Conservation (phyloP, 768 basidiomycete species). For the Russula griseocarnosa region DNA sequence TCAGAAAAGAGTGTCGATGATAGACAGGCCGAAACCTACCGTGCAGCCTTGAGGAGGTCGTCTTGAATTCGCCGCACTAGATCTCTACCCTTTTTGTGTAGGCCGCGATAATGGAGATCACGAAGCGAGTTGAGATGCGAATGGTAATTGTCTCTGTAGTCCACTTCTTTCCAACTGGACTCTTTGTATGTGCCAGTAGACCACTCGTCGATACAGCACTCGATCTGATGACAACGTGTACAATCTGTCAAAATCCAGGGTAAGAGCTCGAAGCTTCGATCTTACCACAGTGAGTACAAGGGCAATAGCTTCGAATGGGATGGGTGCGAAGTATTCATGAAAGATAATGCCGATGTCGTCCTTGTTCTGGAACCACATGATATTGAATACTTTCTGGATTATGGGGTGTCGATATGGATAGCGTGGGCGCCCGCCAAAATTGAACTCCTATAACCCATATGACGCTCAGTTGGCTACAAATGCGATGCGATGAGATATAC, state of each 20-base stretch:
- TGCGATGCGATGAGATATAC: background rate
- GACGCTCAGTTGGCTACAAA: background rate
- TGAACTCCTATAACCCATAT: background rate
- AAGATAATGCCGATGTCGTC: constrained; percentile 1
- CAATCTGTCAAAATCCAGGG: background rate
- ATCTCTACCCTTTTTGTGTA: background rate
- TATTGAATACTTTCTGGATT: constrained; percentile 16
- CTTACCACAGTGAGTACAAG: constrained; percentile 17
- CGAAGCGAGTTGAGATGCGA: constrained; percentile 7
- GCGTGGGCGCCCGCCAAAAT: background rate
- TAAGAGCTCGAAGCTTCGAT: background rate
- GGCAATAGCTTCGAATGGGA: constrained; percentile 3
- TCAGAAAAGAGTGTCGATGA: background rate
- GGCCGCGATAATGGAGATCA: background rate
- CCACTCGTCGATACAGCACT: constrained; percentile 22
- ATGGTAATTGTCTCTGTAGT: background rate
- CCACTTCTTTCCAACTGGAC: background rate
- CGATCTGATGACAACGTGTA: constrained; percentile 1
- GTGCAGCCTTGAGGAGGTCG: constrained; percentile 9
- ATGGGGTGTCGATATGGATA: constrained; percentile 14
- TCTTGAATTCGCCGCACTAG: background rate
- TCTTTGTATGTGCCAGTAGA: background rate
- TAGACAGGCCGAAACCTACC: constrained; percentile 4
- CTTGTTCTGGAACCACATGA: constrained; percentile 16
- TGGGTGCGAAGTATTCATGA: constrained; percentile 3